phyloP scores from a whole-genome alignment of 2,329 filamentous ascomycete species.

The Nakataea oryzae region DNA sequence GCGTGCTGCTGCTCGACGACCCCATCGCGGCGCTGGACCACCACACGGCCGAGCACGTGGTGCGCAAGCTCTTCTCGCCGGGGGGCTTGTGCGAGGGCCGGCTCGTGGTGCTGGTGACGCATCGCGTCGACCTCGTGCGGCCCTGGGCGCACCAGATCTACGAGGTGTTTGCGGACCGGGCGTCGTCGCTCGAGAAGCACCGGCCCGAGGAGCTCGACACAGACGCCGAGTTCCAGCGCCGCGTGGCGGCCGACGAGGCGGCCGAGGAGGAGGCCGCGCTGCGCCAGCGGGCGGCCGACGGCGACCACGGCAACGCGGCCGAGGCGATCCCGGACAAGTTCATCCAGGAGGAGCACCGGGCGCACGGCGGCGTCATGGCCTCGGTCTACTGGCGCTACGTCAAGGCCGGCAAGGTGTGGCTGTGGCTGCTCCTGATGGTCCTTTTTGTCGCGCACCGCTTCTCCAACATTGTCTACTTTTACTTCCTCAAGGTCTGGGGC shows the following conservation, averaged over 20 bases:
- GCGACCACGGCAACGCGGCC: constrained; percentile 28
- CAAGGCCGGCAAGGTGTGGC: constrained; percentile 64
- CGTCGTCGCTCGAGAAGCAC: constrained; percentile 14
- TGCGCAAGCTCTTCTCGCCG: constrained; percentile 45
- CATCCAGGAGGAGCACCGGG: constrained; percentile 66
- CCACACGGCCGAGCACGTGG: constrained; percentile 46
- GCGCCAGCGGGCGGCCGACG: constrained; percentile 16
- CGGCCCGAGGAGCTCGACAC: constrained; percentile 21
- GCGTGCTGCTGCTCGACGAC: constrained; percentile 50
- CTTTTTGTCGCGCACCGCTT: constrained; percentile 54
- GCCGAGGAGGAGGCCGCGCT: background rate
- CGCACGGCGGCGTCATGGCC: constrained; percentile 63
- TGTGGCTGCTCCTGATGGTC: constrained; percentile 58
- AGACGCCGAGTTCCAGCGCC: constrained; percentile 26
- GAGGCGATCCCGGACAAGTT: constrained; percentile 61
- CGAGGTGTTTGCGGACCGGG: constrained; percentile 52
- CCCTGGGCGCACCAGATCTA: constrained; percentile 65
- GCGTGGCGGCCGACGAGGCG: constrained; percentile 17
- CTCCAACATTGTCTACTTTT: constrained; percentile 56
- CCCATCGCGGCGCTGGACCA: constrained; percentile 54
- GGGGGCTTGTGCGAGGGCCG: constrained; percentile 37
- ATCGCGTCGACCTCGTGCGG: constrained; percentile 67
- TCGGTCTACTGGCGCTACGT: constrained; percentile 79
- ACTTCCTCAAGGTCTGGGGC: constrained; percentile 82
- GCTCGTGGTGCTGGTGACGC: constrained; percentile 70